Base-by-base conservation (phyloP, 169 alveolate species). In the Plasmodium sp. region DNA sequence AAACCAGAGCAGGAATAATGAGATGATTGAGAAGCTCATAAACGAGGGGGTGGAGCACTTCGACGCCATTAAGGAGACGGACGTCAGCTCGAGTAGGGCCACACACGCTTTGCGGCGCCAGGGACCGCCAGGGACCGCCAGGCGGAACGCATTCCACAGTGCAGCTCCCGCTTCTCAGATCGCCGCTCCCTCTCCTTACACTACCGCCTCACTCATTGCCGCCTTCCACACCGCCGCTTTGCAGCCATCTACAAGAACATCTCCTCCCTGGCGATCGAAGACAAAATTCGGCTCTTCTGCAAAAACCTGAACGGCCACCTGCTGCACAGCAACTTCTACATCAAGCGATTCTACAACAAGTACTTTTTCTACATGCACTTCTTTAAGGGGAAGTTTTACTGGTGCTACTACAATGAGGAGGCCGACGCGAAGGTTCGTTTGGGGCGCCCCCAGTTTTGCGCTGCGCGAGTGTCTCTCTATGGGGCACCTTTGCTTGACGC, bases 381-480 rank as follows among this genome's bases (percentile, higher is more conserved):
- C 80, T 85, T 85, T 67, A 85, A 85, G 34, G 93, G 93, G 2
- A 85, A 85, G 36, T 85, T 85, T 41, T 85, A 85, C 80, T 85
- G 93, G 93, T 85, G 93, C 62, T 85, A 85, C 48, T 85, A 85
- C 18, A 85, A 85, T 36, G 93, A 85, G 34, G 93, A 85, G 43
- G 79, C 93, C 16, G 93, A 85, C 27, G 93, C 93, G 43, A 51
- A 74, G 93, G 93, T 85, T 84, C 27, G 22, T 18, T 41, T 22
- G 9, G 27, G 39, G 4, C 75, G 2, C 4, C 58, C 58, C 12
- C n/a, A 48, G 12, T 33, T 83, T 79, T 79, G 39, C 51, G n/a
- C 39, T 5, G 16, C 84, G 39, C 72, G 84, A 22, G 39, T n/a
- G 10, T 36, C 6, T 36, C n/a, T 33, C 33, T 33, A 33, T 71